phyloP scores from a whole-genome alignment of 2,329 filamentous ascomycete species.

The Madurella fahalii region DNA sequence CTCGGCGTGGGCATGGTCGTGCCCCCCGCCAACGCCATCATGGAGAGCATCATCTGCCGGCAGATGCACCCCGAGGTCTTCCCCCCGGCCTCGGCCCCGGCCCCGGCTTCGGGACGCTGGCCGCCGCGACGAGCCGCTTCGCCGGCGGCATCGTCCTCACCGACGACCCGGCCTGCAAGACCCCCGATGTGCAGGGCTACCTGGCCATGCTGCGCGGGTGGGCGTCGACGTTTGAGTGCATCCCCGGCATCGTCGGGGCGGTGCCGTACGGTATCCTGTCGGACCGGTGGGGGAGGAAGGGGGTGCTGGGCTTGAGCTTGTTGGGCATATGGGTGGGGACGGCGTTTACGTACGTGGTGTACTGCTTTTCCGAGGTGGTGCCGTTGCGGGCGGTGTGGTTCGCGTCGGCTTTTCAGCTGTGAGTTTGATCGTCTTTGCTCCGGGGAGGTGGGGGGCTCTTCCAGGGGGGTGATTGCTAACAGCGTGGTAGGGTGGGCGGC shows the following conservation, averaged over 20 bases:
- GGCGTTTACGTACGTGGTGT: slow-evolving; percentile 24
- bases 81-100: slow-evolving; percentile 25
- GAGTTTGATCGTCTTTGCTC: slow-evolving; percentile 11
- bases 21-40: slow-evolving; percentile 45
- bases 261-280: slow-evolving; percentile 45
- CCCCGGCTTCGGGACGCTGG: slow-evolving; percentile 1
- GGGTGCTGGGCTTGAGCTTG: slow-evolving; percentile 36
- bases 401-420: slow-evolving; percentile 33
- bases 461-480: background rate
- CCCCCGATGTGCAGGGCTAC: slow-evolving; percentile 44
- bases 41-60: slow-evolving; percentile 52
- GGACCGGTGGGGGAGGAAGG: slow-evolving; percentile 43
- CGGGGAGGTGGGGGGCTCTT: no score
- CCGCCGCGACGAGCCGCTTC: background rate
- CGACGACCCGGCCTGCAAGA: slow-evolving; percentile 47
- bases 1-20: slow-evolving; percentile 32
- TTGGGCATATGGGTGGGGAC: slow-evolving; percentile 21
- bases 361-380: slow-evolving; percentile 36
- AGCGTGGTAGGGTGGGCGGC: slow-evolving; percentile 36
- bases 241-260: slow-evolving; percentile 42
- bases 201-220: slow-evolving; percentile 51
- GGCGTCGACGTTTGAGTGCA: slow-evolving; percentile 40
- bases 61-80: slow-evolving; percentile 40
- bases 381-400: slow-evolving; percentile 39
- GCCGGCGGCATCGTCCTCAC: slow-evolving; percentile 15